Conservation (phyloP, 371 early-diverging fungal species). For the Saksenaea vasiformis region DNA sequence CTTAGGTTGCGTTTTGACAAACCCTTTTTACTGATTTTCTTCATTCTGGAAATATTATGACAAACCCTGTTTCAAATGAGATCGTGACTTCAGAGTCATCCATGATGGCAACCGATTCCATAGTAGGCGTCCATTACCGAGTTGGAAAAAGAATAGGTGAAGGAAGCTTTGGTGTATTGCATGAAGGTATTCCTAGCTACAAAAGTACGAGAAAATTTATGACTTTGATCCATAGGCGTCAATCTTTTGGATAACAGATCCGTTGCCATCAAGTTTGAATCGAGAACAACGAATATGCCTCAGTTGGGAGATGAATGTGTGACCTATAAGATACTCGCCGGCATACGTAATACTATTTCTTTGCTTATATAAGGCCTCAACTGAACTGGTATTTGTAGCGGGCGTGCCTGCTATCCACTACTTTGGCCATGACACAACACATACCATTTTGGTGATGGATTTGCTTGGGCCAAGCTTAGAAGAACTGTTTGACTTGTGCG, state of each 20-base stretch:
- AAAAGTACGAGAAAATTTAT: background rate
- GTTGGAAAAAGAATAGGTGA: constrained; percentile 97
- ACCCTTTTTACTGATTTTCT: background rate
- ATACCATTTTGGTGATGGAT: constrained; percentile 94
- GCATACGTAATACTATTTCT: constrained; percentile 68
- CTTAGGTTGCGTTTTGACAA: too few species aligned
- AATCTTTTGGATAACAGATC: constrained; percentile 67
- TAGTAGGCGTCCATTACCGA: constrained; percentile 93
- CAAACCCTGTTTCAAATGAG: background rate
- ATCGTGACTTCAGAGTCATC: background rate
- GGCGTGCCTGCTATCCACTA: constrained; percentile 91
- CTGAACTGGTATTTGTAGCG: constrained; percentile 32
- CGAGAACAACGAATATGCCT: constrained; percentile 79
- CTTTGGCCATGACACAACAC: constrained; percentile 95
- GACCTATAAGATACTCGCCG: constrained; percentile 73
- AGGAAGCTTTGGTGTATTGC: constrained; percentile 96
- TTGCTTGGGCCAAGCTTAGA: constrained; percentile 94
- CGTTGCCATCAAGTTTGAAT: constrained; percentile 84
- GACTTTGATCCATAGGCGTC: constrained; percentile 11
- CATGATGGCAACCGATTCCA: constrained; percentile 41
- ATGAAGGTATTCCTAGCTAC: constrained; percentile 76
- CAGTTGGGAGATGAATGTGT: constrained; percentile 84
- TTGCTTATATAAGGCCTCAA: background rate
- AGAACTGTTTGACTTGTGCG: constrained; percentile 94
- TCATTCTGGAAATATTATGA: background rate